phyloP scores from a whole-genome alignment of 495 filamentous ascomycete genomes.

The Lophium mytilinum region DNA sequence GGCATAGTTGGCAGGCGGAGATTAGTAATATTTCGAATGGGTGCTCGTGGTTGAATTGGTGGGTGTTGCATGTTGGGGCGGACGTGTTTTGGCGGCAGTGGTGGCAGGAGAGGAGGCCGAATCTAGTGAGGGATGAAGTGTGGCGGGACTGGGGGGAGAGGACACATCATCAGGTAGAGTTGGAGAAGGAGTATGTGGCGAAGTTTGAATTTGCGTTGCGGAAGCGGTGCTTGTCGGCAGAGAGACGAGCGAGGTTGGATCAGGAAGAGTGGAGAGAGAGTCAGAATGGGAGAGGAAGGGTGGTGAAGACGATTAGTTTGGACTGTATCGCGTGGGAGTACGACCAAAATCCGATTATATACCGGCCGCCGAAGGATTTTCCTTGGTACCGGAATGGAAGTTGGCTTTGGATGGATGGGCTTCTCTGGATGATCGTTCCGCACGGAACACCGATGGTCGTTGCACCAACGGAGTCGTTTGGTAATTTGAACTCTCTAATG shows the following conservation, averaged over 20 bases:
- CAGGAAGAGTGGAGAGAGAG: not conserved
- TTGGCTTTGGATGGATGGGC: constrained; percentile 1
- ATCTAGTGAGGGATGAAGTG: not conserved
- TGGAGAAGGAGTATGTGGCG: not conserved
- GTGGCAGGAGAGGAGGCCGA: not conserved
- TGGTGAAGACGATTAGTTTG: constrained; percentile 3
- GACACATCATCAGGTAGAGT: not conserved
- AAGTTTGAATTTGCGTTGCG: constrained; percentile 6
- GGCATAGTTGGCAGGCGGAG: not conserved
- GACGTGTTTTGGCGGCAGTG: constrained; percentile 3
- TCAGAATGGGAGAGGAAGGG: not conserved
- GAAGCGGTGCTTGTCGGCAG: not conserved
- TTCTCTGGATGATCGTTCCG: not conserved
- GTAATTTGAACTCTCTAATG: too few species aligned
- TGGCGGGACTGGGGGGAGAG: not conserved
- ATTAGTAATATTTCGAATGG: not conserved
- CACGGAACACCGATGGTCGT: too few species aligned
- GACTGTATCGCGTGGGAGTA: constrained; percentile 8
- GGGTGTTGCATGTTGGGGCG: constrained; percentile 1
- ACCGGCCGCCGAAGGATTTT: not conserved
- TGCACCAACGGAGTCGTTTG: too few species aligned
- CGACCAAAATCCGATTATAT: constrained; percentile 1
- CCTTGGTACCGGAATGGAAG: not conserved
- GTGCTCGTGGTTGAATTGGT: constrained; percentile 11
- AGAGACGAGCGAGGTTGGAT: not conserved